phyloP scores from a whole-genome alignment of 2,329 filamentous ascomycete genomes.

The Alternaria tenuissima region DNA sequence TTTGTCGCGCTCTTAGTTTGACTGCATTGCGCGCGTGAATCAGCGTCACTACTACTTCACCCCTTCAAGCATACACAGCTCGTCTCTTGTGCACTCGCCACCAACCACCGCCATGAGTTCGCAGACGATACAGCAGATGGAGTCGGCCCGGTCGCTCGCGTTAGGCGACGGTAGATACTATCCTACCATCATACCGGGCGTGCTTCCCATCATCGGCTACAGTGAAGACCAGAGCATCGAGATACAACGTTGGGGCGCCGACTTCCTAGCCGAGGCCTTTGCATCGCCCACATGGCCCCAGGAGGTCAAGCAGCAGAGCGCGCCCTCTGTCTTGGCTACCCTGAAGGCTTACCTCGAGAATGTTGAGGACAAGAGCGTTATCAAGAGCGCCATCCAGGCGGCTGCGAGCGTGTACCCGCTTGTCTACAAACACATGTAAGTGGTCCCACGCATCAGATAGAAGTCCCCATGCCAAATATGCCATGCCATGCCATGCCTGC shows the following conservation, averaged over 20 bases:
- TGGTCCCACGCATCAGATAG: conserved; percentile 50
- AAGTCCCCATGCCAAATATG: conserved; percentile 24
- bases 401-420: conserved; percentile 93
- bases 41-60: conserved; percentile 30
- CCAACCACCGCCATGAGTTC: conserved; percentile 38
- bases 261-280: conserved; percentile 96
- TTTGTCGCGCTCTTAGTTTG: conserved; percentile 44
- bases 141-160: conserved; percentile 88
- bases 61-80: conserved; percentile 36
- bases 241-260: conserved; percentile 92
- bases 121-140: conserved; percentile 74
- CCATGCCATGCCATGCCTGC: conserved; percentile 20
- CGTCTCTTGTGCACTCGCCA: conserved; percentile 22
- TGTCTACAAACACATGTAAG: conserved; percentile 93
- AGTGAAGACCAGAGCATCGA: conserved; percentile 71
- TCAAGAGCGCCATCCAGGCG: conserved; percentile 87
- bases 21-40: conserved; percentile 43
- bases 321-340: conserved; percentile 78
- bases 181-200: conserved; percentile 87
- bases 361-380: conserved; percentile 77
- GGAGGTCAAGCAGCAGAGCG: conserved; percentile 81
- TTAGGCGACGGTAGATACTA: conserved; percentile 89
- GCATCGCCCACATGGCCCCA: conserved; percentile 83
- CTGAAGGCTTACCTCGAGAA: conserved; percentile 62
- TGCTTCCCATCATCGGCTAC: conserved; percentile 88